A percentile compares a stretch with the other conserved stretches of the same genome.
Evolutionary conservation across 106 monocot species (phyloP).

Genomic region (Allium fistulosum): DNA sequence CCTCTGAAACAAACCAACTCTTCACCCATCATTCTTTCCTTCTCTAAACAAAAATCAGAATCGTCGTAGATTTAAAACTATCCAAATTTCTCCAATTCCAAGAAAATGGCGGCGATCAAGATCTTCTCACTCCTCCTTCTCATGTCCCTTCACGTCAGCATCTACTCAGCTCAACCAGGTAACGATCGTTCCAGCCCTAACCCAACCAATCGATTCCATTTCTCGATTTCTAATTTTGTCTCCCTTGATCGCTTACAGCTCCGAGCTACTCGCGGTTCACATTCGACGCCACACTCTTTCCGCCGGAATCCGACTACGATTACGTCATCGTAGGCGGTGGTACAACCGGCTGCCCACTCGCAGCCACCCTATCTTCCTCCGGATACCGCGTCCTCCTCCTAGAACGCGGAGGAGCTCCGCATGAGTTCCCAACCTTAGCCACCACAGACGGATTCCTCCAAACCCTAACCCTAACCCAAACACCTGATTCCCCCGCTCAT

Average conservation of each 20-base stretch:
- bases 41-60: not conserved
- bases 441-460: constrained; percentile 48
- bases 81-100: constrained; percentile 5
- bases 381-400: constrained; percentile 42
- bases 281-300: constrained; percentile 43
- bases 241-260: not conserved
- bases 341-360: constrained; percentile 73
- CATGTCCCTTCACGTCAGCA: not conserved
- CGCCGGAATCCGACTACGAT: constrained; percentile 50
- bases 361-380: constrained; percentile 48
- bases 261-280: constrained; percentile 42
- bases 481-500: constrained; percentile 51
- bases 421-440: constrained; percentile 45
- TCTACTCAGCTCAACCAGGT: constrained; percentile 2
- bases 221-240: not conserved
- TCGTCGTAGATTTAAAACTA: not conserved
- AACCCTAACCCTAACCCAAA: constrained; percentile 22
- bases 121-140: constrained; percentile 5
- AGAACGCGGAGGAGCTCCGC: constrained; percentile 61
- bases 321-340: constrained; percentile 80
- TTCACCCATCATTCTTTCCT: not conserved
- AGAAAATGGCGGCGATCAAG: constrained; percentile 7
- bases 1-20: constrained; percentile 1
- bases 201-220: not conserved
- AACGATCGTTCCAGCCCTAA: not conserved